These are phyloP conservation scores for Aspergillus homomorphus DNA, from an alignment of 495 filamentous ascomycete species.

Conservation along the genomic window DNA sequence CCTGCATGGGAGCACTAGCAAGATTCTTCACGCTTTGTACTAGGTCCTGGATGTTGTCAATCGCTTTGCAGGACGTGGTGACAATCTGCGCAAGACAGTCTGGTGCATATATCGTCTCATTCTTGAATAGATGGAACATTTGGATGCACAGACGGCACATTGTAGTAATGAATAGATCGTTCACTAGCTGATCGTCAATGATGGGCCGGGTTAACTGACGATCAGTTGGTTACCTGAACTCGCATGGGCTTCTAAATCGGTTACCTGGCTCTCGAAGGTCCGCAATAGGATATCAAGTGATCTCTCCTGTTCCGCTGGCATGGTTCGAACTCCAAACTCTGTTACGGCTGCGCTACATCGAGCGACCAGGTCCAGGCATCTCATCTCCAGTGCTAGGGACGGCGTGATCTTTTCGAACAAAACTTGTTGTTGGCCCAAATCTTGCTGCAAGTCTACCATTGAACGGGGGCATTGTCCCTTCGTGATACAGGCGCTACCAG, in stretches of 20 bases:
- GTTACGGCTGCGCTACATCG: constrained; percentile 34
- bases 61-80: constrained; percentile 32
- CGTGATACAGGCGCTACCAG: constrained; percentile 29
- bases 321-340: constrained; percentile 39
- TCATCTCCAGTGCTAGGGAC: constrained; percentile 31
- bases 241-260: constrained; percentile 32
- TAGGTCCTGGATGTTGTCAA: constrained; percentile 31
- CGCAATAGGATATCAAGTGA: constrained; percentile 35
- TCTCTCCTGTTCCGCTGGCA: constrained; percentile 37
- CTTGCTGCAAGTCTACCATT: constrained; percentile 33
- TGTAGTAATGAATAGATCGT: constrained; percentile 32
- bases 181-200: constrained; percentile 13
- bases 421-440: constrained; percentile 31
- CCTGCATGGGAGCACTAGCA: constrained; percentile 30
- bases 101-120: constrained; percentile 26
- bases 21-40: constrained; percentile 21
- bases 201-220: neutral
- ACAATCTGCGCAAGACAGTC: constrained; percentile 34
- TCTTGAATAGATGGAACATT: constrained; percentile 44
- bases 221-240: constrained; percentile 22
- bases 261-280: constrained; percentile 33
- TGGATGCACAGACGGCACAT: constrained; percentile 38
- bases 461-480: constrained; percentile 40
- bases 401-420: constrained; percentile 33
- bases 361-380: constrained; percentile 35